A percentile compares a stretch with the other conserved stretches of the same genome.
phyloP scores from a whole-genome alignment of 352 stramenopile genomes.

The Elongisporangium prolatum region DNA sequence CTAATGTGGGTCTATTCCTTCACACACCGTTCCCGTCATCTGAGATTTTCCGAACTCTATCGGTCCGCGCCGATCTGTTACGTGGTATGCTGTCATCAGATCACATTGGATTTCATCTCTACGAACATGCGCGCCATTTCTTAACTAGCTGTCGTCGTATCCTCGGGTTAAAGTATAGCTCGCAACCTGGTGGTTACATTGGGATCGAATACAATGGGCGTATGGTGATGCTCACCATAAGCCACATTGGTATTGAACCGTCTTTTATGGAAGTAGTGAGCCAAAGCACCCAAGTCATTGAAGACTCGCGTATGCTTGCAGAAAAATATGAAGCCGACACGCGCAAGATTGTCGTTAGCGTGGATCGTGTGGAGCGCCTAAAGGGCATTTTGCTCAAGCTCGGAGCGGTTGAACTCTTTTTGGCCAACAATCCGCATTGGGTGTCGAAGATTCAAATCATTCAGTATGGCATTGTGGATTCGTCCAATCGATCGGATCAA shows the following conservation, averaged over 20 bases:
- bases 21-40: constrained; percentile 99
- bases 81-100: constrained; percentile 96
- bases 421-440: constrained; percentile 79
- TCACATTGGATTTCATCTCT: constrained; percentile 98
- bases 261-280: constrained; percentile 73
- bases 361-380: constrained; percentile 95
- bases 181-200: constrained; percentile 90
- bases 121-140: constrained; percentile 98
- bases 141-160: constrained; percentile 93
- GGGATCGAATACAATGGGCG: constrained; percentile 96
- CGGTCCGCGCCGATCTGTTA: constrained; percentile 94
- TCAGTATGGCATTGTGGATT: constrained; percentile 76
- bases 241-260: constrained; percentile 97
- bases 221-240: constrained; percentile 96
- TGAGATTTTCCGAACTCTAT: constrained; percentile 98
- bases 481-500: constrained; percentile 65
- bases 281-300: constrained; percentile 42
- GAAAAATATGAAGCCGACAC: constrained; percentile 51
- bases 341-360: constrained; percentile 88
- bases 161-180: constrained; percentile 86
- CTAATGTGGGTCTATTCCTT: constrained; percentile 97
- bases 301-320: constrained; percentile 33
- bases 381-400: constrained; percentile 98
- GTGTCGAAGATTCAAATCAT: constrained; percentile 84
- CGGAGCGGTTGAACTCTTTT: constrained; percentile 93